These are phyloP conservation scores for Paramecium bursaria DNA, from an alignment of 73 alveolate genomes.

Conservation along the genomic window DNA sequence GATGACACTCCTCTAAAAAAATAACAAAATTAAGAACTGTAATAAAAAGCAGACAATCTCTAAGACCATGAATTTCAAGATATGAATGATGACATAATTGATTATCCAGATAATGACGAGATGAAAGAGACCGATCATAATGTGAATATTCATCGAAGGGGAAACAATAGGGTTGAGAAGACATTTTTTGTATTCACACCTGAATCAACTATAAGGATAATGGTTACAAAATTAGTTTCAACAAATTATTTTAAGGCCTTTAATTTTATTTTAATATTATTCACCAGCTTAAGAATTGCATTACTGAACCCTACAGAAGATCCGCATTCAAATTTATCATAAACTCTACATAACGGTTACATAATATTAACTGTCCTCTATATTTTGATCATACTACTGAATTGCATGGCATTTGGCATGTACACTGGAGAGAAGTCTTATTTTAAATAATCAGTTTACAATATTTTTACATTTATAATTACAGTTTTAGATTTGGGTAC, in stretches of 20 bases:
- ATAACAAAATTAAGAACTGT: no score
- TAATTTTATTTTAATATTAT: constrained; percentile 9
- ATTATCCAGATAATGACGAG: no score
- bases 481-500: constrained; percentile 18
- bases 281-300: constrained; percentile 55
- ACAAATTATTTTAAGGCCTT: background rate
- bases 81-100: no score
- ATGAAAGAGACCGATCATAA: no score
- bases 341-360: constrained; percentile 11
- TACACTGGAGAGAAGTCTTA: constrained; percentile 26
- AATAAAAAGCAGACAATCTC: no score
- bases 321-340: constrained; percentile 47
- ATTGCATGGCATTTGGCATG: constrained; percentile 59
- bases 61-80: no score
- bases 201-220: constrained; percentile 35
- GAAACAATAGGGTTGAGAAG: background rate
- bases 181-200: constrained; percentile 52
- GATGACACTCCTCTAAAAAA: no score
- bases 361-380: constrained; percentile 46
- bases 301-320: constrained; percentile 43
- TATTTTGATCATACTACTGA: background rate
- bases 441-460: constrained; percentile 51
- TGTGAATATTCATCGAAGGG: no score
- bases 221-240: constrained; percentile 28
- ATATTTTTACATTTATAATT: constrained; percentile 33